Evolutionary conservation across 2,329 filamentous ascomycete genomes (phyloP), one percentile per base, ranked within the genome.

Genomic region (Botrytis hyacinthi): DNA sequence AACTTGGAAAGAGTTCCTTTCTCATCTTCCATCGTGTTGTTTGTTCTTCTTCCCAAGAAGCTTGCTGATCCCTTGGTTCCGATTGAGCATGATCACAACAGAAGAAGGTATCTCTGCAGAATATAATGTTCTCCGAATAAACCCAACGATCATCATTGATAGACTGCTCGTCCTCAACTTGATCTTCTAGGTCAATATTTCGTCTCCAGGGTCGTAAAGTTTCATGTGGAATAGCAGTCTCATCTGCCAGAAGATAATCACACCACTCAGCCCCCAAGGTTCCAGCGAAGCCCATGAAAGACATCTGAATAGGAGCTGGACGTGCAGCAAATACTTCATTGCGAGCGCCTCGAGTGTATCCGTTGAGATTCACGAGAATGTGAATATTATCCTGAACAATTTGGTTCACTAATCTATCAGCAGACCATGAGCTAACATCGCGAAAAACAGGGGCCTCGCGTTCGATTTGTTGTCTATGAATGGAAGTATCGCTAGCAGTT

Each of bases 211-310:
- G 94, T 20, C 94, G 90, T 42, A 98, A 85, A 0, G 95, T 98
- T 40, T 90, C 89, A 0, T 87, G 87, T 0, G 96, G 96, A 71
- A 99, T 91, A 0, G 96, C 94, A 1, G 92, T 95, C 69, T 92
- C 87, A 80, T 99, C 96, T 5, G 96, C 95, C 40, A 98, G 88
- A 26, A 99, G 90, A 80, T 99, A 99, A 81, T 99, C 96, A 78
- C 96, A 99, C 96, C 96, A 99, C 81, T 99, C 96, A 4, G 96
- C 96, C 9, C 96, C 96, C 1, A 99, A 85, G 0, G 95, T 98
- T 16, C 96, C 96, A 0, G 96, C 96, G 81, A 99, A 99, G 0
- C 96, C 96, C 96, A 99, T 99, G 80, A 99, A 99, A 0, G 96
- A 97, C 96, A 99, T 99, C 77, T 99, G 96, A 61, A 99, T 94